Percentiles rank a stretch among this genome's conserved stretches.
phyloP scores from a whole-genome alignment of 1,284 basidiomycete genomes.

The Sporisorium exsertum region DNA sequence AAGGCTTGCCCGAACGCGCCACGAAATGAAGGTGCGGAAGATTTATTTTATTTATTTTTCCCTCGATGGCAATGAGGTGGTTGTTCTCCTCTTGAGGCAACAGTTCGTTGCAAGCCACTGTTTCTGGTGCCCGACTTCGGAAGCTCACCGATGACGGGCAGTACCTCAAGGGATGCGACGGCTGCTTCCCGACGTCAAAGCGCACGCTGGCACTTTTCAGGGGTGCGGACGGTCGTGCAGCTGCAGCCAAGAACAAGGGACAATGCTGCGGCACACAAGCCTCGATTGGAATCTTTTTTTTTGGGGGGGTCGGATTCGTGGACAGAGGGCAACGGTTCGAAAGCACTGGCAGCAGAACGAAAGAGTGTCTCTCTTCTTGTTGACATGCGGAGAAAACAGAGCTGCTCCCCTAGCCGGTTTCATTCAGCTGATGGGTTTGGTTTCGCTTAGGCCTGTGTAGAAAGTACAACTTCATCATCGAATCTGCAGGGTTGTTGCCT shows the following conservation, averaged over 20 bases:
- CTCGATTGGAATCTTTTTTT: not conserved
- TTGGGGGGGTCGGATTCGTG: not conserved
- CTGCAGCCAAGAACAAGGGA: slow-evolving; percentile 5
- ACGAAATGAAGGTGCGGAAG: not conserved
- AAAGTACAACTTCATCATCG: slow-evolving; percentile 37
- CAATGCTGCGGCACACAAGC: not conserved
- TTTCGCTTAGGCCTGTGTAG: slow-evolving; percentile 19
- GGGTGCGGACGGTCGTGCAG: not conserved
- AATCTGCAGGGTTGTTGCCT: slow-evolving; percentile 7
- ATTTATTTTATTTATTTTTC: not conserved
- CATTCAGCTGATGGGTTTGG: slow-evolving; percentile 17
- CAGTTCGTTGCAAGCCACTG: too few relatives aligned
- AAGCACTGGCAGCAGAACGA: too few relatives aligned
- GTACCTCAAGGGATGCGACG: too few relatives aligned
- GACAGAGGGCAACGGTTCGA: not conserved
- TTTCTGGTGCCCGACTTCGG: not conserved
- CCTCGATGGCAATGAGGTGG: too few relatives aligned
- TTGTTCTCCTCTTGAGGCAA: too few relatives aligned
- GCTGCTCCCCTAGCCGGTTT: not conserved
- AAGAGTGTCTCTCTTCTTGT: too few relatives aligned
- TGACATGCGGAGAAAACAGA: slow-evolving; percentile 3
- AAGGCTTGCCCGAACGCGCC: too few relatives aligned
- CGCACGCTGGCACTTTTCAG: not conserved
- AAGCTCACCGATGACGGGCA: not conserved
- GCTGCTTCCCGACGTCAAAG: not conserved